A percentile compares a stretch with the other conserved stretches of the same genome.
These are phyloP conservation scores for Vitis rotundifolia DNA, from an alignment of 164 flowering plant species.

Conservation along the genomic window DNA sequence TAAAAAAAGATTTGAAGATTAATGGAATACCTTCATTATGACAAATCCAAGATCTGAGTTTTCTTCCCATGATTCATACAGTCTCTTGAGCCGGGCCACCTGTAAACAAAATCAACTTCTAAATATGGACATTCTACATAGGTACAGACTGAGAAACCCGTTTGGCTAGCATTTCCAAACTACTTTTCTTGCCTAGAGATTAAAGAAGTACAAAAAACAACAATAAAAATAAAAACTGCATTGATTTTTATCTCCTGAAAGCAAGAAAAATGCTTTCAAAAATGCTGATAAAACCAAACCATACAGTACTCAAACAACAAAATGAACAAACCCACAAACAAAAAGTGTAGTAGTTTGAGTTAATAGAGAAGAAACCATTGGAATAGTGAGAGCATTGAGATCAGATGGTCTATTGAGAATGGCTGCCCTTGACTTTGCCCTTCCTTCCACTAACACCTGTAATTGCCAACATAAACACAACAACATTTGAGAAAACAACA, in stretches of 20 bases:
- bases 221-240: not conserved
- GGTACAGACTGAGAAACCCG: not conserved
- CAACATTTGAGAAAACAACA: not conserved
- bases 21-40: constrained; percentile 61
- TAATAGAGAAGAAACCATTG: constrained; percentile 50
- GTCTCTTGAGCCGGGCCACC: constrained; percentile 68
- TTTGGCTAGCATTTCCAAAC: too few relatives aligned
- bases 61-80: constrained; percentile 93
- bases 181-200: too few relatives aligned
- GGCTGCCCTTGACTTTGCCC: constrained; percentile 71
- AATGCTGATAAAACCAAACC: not conserved
- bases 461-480: constrained; percentile 9
- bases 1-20: not conserved
- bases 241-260: too few relatives aligned
- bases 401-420: constrained; percentile 74
- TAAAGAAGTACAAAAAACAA: not conserved
- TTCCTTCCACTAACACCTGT: constrained; percentile 88
- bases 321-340: not conserved
- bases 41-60: constrained; percentile 80
- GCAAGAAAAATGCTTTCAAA: not conserved
- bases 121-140: not conserved
- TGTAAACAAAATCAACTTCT: constrained; percentile 20
- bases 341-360: not conserved
- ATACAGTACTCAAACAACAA: constrained; percentile 1
- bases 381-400: constrained; percentile 73